A percentile compares a stretch with the other conserved stretches of the same genome.
Evolutionary conservation across 345 rosid species (phyloP).

Genomic region (Hibiscus mutabilis): DNA sequence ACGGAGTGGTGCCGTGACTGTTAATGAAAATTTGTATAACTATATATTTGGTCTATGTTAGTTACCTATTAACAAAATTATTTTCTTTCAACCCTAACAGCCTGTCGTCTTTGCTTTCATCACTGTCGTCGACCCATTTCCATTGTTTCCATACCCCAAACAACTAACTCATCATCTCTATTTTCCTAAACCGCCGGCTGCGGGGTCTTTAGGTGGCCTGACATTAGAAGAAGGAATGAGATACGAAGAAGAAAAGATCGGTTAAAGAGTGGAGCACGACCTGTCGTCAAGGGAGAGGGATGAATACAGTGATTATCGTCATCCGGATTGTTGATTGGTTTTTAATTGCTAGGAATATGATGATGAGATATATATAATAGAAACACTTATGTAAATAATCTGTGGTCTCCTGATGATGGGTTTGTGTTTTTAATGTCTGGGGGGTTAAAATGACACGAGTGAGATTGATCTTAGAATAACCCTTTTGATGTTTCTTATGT

Average conservation of each 20-base stretch:
- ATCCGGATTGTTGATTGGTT: slow-evolving; percentile 2
- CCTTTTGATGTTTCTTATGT: neutral
- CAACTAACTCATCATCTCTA: too few species aligned
- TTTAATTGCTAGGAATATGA: too few species aligned
- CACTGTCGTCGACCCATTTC: too few species aligned
- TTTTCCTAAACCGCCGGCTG: too few species aligned
- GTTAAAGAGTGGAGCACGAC: slow-evolving; percentile 20
- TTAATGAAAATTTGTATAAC: too few species aligned
- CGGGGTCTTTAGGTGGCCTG: slow-evolving; percentile 28
- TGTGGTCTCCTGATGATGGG: neutral
- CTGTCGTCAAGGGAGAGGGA: slow-evolving; percentile 14
- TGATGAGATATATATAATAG: neutral
- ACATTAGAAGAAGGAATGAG: slow-evolving; percentile 29
- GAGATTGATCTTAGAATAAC: neutral
- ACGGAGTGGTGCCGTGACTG: too few species aligned
- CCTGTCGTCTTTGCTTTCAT: too few species aligned
- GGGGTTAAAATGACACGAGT: neutral
- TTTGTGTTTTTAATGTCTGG: neutral
- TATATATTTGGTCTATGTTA: too few species aligned
- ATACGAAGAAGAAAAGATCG: slow-evolving; percentile 28
- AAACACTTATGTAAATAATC: slow-evolving; percentile 10
- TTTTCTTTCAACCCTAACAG: too few species aligned
- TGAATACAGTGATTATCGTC: slow-evolving; percentile 22
- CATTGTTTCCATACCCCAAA: too few species aligned
- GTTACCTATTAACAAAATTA: too few species aligned